Base-by-base conservation (phyloP, 1,284 basidiomycete species). In the Sutorius eximius region DNA sequence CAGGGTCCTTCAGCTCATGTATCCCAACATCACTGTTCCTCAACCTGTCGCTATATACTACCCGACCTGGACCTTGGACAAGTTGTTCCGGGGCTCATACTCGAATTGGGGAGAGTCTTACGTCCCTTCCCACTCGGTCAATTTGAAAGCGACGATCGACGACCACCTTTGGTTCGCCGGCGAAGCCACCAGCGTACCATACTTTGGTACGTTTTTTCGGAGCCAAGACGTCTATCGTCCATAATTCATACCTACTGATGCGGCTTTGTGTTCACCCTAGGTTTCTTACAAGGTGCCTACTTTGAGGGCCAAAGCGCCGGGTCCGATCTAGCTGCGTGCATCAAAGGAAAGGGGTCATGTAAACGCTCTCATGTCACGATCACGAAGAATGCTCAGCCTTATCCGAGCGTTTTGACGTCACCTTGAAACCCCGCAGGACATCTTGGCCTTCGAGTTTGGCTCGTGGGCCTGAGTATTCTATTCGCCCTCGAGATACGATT, bases 41-140 rank as follows among this genome's bases (percentile, higher is more conserved):
- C 64, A 75, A 6, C 84, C 83, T 0, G 62, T 73, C 16, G 81
- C 76, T 43, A 82, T 88, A 62, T 75, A 77, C 62, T 82, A 84
- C 59, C 79, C 77, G 7, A 74, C 79, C 8, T 88, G 86, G 86
- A 64, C 73, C 41, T 66, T 68, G n/a, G 77, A 86, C 59, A 81
- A 80, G 12, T 70, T 86, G 15, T 85, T 77, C 69, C 78, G 83
- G 10, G 86, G 86, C 3, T 80, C 82, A 10, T 88, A 84, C 64
- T 83, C 82, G 15, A 87, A 86, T 59, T 87, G 86, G 85, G 84
- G 83, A 0, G 72, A 83, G 4, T 73, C 77, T 3, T 83, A 84
- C 59, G 66, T 78, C 18, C 73, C 72, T 24, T 72, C 75, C 27
- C 81, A 85, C 56, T 77, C 82, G 22, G 71, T 74, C 10, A 83